These are phyloP conservation scores for Wickerhamiella allomyrinae DNA, from an alignment of 805 yeast genomes.

Conservation along the genomic window DNA sequence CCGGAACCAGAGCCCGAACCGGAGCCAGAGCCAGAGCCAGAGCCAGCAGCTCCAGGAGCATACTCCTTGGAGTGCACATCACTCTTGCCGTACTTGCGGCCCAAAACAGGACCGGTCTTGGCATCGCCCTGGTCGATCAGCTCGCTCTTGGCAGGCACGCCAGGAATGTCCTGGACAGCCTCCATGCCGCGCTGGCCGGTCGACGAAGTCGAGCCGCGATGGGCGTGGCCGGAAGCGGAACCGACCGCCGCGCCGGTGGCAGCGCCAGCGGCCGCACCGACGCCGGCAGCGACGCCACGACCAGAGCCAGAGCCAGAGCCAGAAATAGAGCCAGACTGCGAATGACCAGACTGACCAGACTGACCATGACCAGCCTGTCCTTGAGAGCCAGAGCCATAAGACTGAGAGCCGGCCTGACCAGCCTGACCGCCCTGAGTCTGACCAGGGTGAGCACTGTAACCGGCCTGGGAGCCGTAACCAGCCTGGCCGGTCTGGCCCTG, in stretches of 20 bases:
- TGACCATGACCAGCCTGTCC: no score
- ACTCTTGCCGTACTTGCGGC: constrained; percentile 1
- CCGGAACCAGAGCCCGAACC: no score
- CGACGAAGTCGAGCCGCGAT: neutral
- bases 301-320: neutral
- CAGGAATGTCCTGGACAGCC: constrained; percentile 9
- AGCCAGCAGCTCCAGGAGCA: neutral
- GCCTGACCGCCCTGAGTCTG: no score
- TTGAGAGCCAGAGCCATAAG: no score
- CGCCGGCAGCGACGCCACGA: neutral
- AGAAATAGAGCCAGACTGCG: no score
- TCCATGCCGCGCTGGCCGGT: neutral
- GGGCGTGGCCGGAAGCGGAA: neutral
- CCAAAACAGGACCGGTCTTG: constrained; percentile 16
- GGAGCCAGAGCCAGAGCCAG: neutral
- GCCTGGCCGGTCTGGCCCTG: no score
- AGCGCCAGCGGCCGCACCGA: constrained; percentile 2
- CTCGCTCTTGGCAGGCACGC: constrained; percentile 17
- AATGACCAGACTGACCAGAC: no score
- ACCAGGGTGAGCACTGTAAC: no score
- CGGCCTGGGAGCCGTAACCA: no score
- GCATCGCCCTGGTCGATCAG: constrained; percentile 17
- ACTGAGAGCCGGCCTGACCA: no score
- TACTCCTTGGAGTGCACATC: neutral
- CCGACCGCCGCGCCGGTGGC: neutral